A percentile compares a stretch with the other conserved stretches of the same genome.
phyloP scores from a whole-genome alignment of 2,329 filamentous ascomycete species.

The Cordyceps fumosorosea region DNA sequence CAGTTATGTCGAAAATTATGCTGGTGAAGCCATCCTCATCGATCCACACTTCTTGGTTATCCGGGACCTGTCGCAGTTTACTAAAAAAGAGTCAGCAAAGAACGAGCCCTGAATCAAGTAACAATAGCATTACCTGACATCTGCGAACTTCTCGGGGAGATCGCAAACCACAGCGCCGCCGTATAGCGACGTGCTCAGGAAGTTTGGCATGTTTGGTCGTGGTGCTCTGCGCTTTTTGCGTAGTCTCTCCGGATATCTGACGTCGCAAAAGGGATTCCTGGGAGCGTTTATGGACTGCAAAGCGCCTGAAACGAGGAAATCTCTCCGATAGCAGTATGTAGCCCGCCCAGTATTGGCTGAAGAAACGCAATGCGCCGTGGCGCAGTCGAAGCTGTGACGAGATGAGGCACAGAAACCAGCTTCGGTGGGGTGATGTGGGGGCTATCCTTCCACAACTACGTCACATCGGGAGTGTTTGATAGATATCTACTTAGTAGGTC shows the following conservation, averaged over 20 bases:
- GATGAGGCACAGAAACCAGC: neutral
- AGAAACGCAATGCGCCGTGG: neutral
- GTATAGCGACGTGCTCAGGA: slow-evolving; percentile 55
- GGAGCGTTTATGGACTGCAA: neutral
- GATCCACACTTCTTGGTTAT: slow-evolving; percentile 90
- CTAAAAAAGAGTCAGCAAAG: slow-evolving; percentile 31
- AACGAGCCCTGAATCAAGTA: neutral
- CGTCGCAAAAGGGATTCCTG: too few species aligned
- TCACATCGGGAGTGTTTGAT: neutral
- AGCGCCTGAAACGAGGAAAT: neutral
- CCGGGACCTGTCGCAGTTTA: slow-evolving; percentile 67
- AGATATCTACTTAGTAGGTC: neutral
- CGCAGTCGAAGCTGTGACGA: neutral
- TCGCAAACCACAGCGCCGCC: slow-evolving; percentile 66
- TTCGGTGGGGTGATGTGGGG: slow-evolving; percentile 4
- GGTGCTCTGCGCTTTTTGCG: neutral
- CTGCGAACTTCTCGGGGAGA: slow-evolving; percentile 60
- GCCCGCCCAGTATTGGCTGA: neutral
- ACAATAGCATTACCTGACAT: slow-evolving; percentile 55
- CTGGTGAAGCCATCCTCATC: slow-evolving; percentile 76
- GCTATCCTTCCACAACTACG: neutral
- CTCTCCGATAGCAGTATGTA: neutral
- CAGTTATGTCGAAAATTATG: slow-evolving; percentile 85
- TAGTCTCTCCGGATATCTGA: neutral
- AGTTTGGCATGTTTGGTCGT: slow-evolving; percentile 43